Evolutionary conservation across 2,329 filamentous ascomycete species (phyloP), one percentile per base, ranked within the genome.

Genomic region (Sporothrix schenckii): DNA sequence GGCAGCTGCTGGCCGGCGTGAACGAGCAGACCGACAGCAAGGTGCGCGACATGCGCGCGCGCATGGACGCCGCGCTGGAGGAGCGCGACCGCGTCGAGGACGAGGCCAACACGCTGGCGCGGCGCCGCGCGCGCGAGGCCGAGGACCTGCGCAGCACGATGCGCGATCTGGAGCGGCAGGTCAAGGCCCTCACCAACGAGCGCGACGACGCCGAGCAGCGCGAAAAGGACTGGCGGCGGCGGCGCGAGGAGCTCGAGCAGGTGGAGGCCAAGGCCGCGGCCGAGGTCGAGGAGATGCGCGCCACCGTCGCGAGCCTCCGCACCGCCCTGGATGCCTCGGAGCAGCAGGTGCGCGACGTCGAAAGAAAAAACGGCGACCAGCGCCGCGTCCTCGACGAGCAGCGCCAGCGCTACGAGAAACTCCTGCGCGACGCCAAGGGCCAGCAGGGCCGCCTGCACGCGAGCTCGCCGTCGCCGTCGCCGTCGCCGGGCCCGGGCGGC

Each of bases 21-120:
- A 93, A 98, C 78, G 88, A 91, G 72, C 87, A 92, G 11, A 89
- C 94, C 1, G 94, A 98, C 74, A 84, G 84, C 72, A 92, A 93
- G 76, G 87, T 97, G 21, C 89, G 92, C 39, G 94, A 98, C 74
- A 95, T 97, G 89, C 91, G 92, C 69, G 89, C 92, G 71, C 89
- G 91, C 2, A 90, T 98, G 85, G 94, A 98, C 76, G 85, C 92
- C 1, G 94, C 94, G 0, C 86, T 97, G n/a, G 94, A 97, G 78
- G 95, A 99, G 79, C 88, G 95, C 21, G 95, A 99, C 78, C 89
- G 93, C 2, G 90, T 93, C 2, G 94, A 99, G 80, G 94, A 98
- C 73, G 94, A 98, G 80, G 89, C 93, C 2, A 92, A 89, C 76
- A 91, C 89, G 0, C 85, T 92, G 65, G 91, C 91, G 14, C 87